Conservation (phyloP, 2,329 filamentous ascomycete genomes). For the Diaporthe sp. region DNA sequence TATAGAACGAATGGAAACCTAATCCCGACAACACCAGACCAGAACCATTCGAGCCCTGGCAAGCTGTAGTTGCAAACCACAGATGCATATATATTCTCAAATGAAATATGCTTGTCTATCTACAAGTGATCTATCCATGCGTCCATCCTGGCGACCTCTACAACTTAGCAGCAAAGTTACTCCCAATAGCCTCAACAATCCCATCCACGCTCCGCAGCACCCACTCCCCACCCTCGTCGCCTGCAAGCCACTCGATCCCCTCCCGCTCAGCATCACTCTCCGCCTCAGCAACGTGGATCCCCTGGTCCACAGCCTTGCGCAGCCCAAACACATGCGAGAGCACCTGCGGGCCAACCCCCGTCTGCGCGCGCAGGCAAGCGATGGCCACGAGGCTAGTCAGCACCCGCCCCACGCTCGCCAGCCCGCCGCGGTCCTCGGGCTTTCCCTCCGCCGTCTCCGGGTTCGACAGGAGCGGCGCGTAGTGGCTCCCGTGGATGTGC, state of each 20-base stretch:
- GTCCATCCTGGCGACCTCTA: slow-evolving; percentile 25
- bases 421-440: slow-evolving; percentile 50
- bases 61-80: not conserved
- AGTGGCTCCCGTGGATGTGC: slow-evolving; percentile 80
- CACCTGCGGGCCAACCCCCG: slow-evolving; percentile 85
- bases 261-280: slow-evolving; percentile 44
- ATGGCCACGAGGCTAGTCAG: slow-evolving; percentile 80
- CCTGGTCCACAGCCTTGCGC: slow-evolving; percentile 73
- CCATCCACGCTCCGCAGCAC: slow-evolving; percentile 55
- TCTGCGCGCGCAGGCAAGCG: slow-evolving; percentile 80
- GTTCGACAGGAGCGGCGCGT: slow-evolving; percentile 78
- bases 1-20: not conserved
- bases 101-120: not conserved
- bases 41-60: not conserved
- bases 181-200: slow-evolving; percentile 57
- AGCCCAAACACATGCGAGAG: slow-evolving; percentile 84
- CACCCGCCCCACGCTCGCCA: slow-evolving; percentile 71
- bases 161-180: slow-evolving; percentile 50
- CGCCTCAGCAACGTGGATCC: slow-evolving; percentile 34
- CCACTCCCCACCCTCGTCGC: slow-evolving; percentile 60
- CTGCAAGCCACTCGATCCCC: slow-evolving; percentile 54
- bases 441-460: slow-evolving; percentile 53
- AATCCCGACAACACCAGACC: not conserved
- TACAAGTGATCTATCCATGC: not conserved
- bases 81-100: not conserved